These are phyloP conservation scores for Pelargonium fulgidum DNA, from an alignment of 441 rosid genomes.

Conservation along the genomic window DNA sequence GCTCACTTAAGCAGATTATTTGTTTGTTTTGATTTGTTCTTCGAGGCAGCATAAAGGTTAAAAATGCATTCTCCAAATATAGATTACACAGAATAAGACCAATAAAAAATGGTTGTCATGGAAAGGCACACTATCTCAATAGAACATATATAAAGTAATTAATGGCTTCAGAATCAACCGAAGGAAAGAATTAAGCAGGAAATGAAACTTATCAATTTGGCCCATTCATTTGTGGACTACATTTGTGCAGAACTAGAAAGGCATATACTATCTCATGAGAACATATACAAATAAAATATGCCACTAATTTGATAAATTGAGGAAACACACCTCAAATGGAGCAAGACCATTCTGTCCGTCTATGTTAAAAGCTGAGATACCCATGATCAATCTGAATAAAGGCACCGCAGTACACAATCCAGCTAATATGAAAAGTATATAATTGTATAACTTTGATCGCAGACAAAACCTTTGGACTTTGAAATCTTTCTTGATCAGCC, in stretches of 20 bases:
- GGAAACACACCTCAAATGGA: slow-evolving; percentile 71
- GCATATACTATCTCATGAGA: slow-evolving; percentile 7
- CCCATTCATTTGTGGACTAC: background rate
- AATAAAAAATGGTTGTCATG: background rate
- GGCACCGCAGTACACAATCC: slow-evolving; percentile 70
- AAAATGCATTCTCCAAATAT: background rate
- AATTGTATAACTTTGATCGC: slow-evolving; percentile 68
- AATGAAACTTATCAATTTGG: background rate
- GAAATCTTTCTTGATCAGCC: slow-evolving; percentile 61
- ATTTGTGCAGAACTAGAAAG: background rate
- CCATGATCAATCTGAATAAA: slow-evolving; percentile 76
- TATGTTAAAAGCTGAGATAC: slow-evolving; percentile 65
- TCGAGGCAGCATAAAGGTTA: background rate
- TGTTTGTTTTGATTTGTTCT: background rate
- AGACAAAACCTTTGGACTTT: slow-evolving; percentile 59
- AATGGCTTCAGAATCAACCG: background rate
- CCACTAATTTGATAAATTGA: background rate
- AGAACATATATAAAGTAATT: background rate
- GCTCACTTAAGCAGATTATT: background rate
- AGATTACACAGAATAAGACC: background rate
- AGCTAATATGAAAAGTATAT: slow-evolving; percentile 60
- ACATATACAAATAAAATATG: slow-evolving; percentile 10
- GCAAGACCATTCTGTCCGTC: slow-evolving; percentile 66
- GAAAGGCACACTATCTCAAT: background rate
- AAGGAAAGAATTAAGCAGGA: background rate